These are phyloP conservation scores for Megacollybia marginata DNA, from an alignment of 768 basidiomycete species.

Conservation along the genomic window DNA sequence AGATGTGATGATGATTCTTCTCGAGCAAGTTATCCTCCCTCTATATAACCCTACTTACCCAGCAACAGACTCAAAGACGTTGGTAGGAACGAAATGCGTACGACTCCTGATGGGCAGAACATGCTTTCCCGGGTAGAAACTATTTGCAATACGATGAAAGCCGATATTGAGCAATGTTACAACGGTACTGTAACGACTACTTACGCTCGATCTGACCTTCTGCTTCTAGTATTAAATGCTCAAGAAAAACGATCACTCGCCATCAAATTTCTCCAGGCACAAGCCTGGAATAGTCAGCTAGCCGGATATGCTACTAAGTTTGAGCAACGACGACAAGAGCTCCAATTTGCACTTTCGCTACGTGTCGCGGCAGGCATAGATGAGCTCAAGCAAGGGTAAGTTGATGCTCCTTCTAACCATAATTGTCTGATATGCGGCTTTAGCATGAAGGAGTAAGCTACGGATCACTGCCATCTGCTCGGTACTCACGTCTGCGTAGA, in stretches of 20 bases:
- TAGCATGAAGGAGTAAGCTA: neutral
- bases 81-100: neutral
- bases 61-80: neutral
- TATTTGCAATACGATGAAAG: constrained; percentile 1
- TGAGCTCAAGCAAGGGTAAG: neutral
- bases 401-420: neutral
- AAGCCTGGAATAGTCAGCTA: neutral
- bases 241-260: neutral
- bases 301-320: neutral
- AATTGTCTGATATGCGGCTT: neutral
- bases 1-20: neutral
- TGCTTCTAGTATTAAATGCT: neutral
- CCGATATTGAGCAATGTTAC: constrained; percentile 3
- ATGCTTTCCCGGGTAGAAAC: neutral
- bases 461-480: neutral
- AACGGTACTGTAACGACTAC: neutral
- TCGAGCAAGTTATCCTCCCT: neutral
- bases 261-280: constrained; percentile 2
- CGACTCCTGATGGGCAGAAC: neutral
- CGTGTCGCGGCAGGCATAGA: neutral
- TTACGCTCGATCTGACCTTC: neutral
- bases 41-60: neutral
- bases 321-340: neutral
- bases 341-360: constrained; percentile 1
- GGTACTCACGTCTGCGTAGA: neutral